Evolutionary conservation across 768 basidiomycete species (phyloP), one percentile per base, ranked within the genome.

Genomic region (Hirschioporus abietinus): DNA sequence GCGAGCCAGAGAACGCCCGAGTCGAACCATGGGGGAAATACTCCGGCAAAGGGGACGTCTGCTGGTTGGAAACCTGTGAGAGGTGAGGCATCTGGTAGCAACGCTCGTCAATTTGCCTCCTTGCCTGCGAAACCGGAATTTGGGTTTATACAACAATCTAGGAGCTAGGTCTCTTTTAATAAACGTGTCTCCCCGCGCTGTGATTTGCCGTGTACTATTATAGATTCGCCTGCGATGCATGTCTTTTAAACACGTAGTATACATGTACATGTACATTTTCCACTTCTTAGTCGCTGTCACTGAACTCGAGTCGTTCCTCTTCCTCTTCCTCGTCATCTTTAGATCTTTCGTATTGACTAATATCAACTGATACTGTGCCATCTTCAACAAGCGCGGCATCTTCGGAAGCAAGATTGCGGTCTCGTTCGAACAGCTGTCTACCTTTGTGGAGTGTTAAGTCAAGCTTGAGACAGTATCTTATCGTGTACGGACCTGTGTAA

Each of bases 371-470:
- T 65, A 91, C 87, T 0, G 87, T 85, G 26, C 88, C 95, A 74
- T 95, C 96, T 75, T 98, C 96, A 73, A 90, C 76, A 42, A 95
- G 80, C 17, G 77, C 83, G 69, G 92, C 92, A 65, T 98, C 96
- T 61, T 92, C 89, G 9, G 78, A 78, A 4, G 79, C 86, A 35
- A 95, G 81, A 70, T 86, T 85, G 66, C 80, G 85, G 74, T 93
- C 88, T 52, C 86, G 86, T 77, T 96, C 94, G 76, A 99, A 99
- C 60, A 98, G 78, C 78, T 97, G 95, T 25, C 94, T 88, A 27
- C 96, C 96, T 96, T 70, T 66, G 10, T 59, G n/a, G 61, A 63
- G 60, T 36, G 23, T 57, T 10, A 52, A 35, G 35, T 69, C 62
- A 65, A n/a, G 64, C 35, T 7, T 58, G 34, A 64, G 26, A 62